Base-by-base conservation (phyloP, 2,329 filamentous ascomycete genomes). In the Fusarium stilboides region DNA sequence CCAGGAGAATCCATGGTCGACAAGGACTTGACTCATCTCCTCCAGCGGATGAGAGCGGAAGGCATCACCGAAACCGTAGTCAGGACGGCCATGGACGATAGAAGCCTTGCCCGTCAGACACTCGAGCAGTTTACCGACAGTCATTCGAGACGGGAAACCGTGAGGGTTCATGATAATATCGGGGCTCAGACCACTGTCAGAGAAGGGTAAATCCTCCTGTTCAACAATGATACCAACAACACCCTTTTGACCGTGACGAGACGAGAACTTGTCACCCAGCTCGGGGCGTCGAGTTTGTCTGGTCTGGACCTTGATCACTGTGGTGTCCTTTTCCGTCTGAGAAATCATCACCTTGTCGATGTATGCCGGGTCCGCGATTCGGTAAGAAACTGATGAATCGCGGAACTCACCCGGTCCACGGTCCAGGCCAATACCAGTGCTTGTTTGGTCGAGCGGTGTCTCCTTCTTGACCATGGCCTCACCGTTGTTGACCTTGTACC, bases 151-250 rank as follows among this genome's bases (percentile, higher is more conserved):
- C 2, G 96, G 96, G 86, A 99, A 99, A 90, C 96, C 96, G 82
- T 99, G 96, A 1, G 97, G 96, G 84, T 99, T 99, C 96, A 99
- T 99, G 88, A 99, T 99, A 72, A 99, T 98, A 80, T 99, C 96
- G 0, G 96, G 96, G n/a, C 90, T 91, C 71, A 99, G 89, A 3
- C 96, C 97, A 53, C 87, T 85, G 80, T 99, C 96, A 36, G 92
- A 92, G 82, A 99, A 99, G 0, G 96, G 96, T 89, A 99, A 92
- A 77, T 99, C 96, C 77, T 96, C 94, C 81, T 98, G 95, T 67
- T 97, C 93, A 19, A 95, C 94, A 61, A 99, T 98, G 73, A 98
- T 95, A 58, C 96, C 96, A 2, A 97, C 94, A 20, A 98, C 96
- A 83, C 96, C 96, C 80, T 99, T 99, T 77, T 99, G 96, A 20